A percentile compares a stretch with the other conserved stretches of the same genome.
Evolutionary conservation across 192 early-diverging fungal species (phyloP).

Genomic region (Backusella westeae): DNA sequence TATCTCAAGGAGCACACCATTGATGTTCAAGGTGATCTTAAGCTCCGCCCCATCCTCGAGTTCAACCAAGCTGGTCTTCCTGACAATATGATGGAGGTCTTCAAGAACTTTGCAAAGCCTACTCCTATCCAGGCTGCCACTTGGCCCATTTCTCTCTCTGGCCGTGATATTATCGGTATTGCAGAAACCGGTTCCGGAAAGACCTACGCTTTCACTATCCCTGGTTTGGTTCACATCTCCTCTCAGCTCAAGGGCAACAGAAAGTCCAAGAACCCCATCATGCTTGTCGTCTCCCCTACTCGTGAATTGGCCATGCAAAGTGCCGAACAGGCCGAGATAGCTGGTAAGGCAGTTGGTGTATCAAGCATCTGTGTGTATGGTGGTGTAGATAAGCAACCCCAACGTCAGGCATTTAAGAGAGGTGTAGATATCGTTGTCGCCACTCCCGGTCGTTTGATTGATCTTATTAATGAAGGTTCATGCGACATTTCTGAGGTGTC

Average conservation of each 20-base stretch:
- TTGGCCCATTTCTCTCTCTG: constrained; percentile 85
- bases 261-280: constrained; percentile 61
- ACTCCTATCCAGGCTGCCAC: constrained; percentile 92
- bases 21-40: constrained; percentile 48
- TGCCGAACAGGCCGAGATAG: constrained; percentile 78
- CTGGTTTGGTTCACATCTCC: constrained; percentile 80
- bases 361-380: constrained; percentile 85
- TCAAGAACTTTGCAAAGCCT: constrained; percentile 74
- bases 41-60: constrained; percentile 66
- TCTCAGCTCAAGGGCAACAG: constrained; percentile 59
- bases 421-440: constrained; percentile 85
- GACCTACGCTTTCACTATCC: constrained; percentile 93
- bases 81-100: constrained; percentile 58
- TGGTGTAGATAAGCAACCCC: constrained; percentile 79
- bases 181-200: constrained; percentile 97
- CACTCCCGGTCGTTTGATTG: constrained; percentile 94
- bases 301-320: constrained; percentile 97
- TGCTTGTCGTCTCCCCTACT: constrained; percentile 90
- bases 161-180: constrained; percentile 90
- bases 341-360: constrained; percentile 64
- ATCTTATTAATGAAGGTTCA: constrained; percentile 81
- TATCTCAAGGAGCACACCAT: constrained; percentile 49
- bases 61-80: constrained; percentile 77
- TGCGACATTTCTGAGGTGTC: constrained; percentile 78
- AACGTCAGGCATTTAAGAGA: constrained; percentile 45